Evolutionary conservation across 129 eudicot species (phyloP), one percentile per base, ranked within the genome.

Genomic region (Pseudognaphalium luteoalbum): DNA sequence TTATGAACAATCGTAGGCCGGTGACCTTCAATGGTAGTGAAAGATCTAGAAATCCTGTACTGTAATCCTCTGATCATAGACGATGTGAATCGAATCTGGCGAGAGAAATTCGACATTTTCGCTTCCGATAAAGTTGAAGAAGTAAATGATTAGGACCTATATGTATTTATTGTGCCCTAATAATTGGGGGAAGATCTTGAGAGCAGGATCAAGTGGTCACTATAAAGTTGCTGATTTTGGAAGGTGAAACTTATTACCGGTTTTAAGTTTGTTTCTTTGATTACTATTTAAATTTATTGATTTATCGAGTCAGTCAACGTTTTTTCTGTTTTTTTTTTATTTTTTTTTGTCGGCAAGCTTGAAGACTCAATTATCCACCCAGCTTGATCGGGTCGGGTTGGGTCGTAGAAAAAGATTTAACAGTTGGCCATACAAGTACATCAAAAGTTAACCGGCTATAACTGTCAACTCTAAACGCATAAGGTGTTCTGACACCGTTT

Each of bases 1-100:
- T 94, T 94, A 71, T 94, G 91, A 74, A 91, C 87, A 66, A 94
- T 83, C 20, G 96, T 85, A 3, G 97, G 98, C 3, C 98, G 89
- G 71, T 94, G 96, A 10, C 97, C 92, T 82, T 94, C 98, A 47
- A 88, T 86, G 3, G 96, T 94, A 33, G 97, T 87, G 68, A 91
- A 94, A 30, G 83, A 82, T 87, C 98, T 88, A 9, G 72, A 72
- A 34, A 82, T 17, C 51, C 88, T 68, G 76, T 78, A 78, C 58
- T 85, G 89, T 28, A 90, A 65, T 35, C 93, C 92, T 83, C 76
- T 87, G 60, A 93, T 64, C 80, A 87, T 79, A 33, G 90, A 81
- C 28, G 92, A 88, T 7, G 92, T 83, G 5, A 87, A 75, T 71
- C 88, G 86, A 82, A 82, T 76, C 78, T 87, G 90, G 44, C 83